Conservation (phyloP, 2,329 filamentous ascomycete species). For the Epichloe hybrida region DNA sequence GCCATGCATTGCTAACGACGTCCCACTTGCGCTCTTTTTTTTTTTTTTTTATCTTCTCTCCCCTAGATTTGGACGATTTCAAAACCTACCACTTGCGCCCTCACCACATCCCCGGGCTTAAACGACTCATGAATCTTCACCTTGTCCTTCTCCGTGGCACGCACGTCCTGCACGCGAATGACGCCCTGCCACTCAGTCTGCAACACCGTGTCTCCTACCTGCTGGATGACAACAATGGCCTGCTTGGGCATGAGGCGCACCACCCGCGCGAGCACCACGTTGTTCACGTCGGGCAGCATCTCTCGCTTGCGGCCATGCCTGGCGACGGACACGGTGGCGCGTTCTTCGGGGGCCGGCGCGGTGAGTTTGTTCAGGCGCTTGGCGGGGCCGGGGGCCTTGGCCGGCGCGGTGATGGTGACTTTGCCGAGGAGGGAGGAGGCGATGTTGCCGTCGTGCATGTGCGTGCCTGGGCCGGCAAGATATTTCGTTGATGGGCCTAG, state of each 20-base stretch:
- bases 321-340: conserved; percentile 43
- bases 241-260: conserved; percentile 75
- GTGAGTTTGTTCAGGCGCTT: conserved; percentile 48
- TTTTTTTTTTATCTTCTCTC: neutral
- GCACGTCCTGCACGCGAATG: conserved; percentile 79
- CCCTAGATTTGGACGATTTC: neutral
- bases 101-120: conserved; percentile 80
- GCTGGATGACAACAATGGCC: conserved; percentile 73
- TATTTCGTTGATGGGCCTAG: conserved; percentile 57
- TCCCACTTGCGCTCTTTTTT: neutral
- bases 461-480: conserved; percentile 67
- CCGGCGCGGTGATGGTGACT: conserved; percentile 40
- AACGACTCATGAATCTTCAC: conserved; percentile 87
- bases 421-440: conserved; percentile 73
- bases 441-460: conserved; percentile 61
- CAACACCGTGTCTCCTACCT: conserved; percentile 59
- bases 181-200: conserved; percentile 75
- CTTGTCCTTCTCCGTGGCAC: conserved; percentile 90
- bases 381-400: conserved; percentile 33
- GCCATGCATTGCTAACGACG: neutral
- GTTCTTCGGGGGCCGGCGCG: conserved; percentile 28
- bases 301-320: conserved; percentile 43
- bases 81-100: conserved; percentile 61
- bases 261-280: conserved; percentile 70
- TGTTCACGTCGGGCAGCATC: conserved; percentile 68